Base-by-base conservation (phyloP, 257 asterid species). In the Rehmannia glutinosa region DNA sequence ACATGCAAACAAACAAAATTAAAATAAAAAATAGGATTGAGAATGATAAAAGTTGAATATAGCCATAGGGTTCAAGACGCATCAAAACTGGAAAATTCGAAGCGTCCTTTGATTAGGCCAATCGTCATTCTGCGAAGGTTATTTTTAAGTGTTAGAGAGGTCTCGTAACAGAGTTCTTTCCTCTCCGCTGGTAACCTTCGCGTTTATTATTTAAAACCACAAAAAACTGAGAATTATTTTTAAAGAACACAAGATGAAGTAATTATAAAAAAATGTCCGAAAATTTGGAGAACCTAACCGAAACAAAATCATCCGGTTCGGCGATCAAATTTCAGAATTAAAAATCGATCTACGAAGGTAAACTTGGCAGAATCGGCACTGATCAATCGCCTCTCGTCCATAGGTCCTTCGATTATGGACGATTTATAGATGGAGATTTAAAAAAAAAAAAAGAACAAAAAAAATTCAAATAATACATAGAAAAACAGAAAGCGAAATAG, bases 101-200 rank as follows among this genome's bases (percentile, higher is more conserved):
- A 16, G 73, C 83, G 76, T 77, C 82, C 75, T 84, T 82, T 85
- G 85, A 70, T 73, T 74, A 77, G 95, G 95, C 88, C 70, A 2
- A 6, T 55, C 1, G 20, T 63, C 11, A 8, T 53, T 86, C 1
- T 90, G 66, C 89, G 96, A 90, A 87, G 91, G 90, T 15, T 64
- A 43, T 8, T 8, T 25, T 2, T 1, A 32, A 21, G 56, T 78
- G 92, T 88, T 88, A 86, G 95, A 91, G 95, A 82, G 94, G 81
- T 49, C 85, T 86, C 97, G 73, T 54, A 0, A 11, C 0, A 65
- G 91, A 83, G 80, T 57, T 1, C 38, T 3, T 21, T 53, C 83
- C 89, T 67, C 96, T 73, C 97, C 87, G 95, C 97, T 82, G 96
- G 95, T 95, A 82, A 53, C 92, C 97, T 86, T 90, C 90, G 91